Evolutionary conservation across 768 basidiomycete species (phyloP), one percentile per base, ranked within the genome.

Genomic region (Amanita pseudoporphyria): DNA sequence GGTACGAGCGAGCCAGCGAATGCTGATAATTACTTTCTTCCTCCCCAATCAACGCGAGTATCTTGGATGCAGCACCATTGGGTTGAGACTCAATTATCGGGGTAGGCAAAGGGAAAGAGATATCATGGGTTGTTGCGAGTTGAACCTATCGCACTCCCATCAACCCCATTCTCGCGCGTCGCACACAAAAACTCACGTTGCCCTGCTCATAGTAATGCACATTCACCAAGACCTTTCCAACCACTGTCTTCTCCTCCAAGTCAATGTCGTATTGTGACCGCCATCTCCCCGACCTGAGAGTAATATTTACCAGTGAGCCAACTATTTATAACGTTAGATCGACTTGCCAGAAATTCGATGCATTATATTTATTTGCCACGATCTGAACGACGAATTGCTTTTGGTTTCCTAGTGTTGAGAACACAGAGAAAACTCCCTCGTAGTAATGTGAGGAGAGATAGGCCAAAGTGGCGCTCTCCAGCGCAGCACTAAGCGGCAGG

Each of bases 151-250:
- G 18, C 38, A 37, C 26, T 3, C 37, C 1, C 13, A 36, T 51
- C 33, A 52, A 26, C 52, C 38, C 37, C 4, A 45, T 13, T 35
- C 18, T n/a, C 9, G 21, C 30, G 12, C 5, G 16, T 26, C 14
- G 31, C 43, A 9, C 30, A 18, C 39, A 16, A 31, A 22, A 4
- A 57, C 81, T 45, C 49, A 94, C 91, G 62, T 94, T 95, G 56
- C 95, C 95, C 62, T 96, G 91, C 64, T 99, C 96, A 60, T 94
- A 98, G 61, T 98, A 98, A 64, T 99, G 96, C 10, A 97, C 84
- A 58, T 92, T 87, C 38, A 88, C 77, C 6, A 84, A 70, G 13
- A 96, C 78, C 57, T 71, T 78, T 0, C 92, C 93, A n/a, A 67
- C 64, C 5, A 96, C 71, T 52, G 66, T 73, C 47, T 77, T 76